Evolutionary conservation across 805 yeast species (phyloP), one percentile per base, ranked within the genome.

Genomic region (Candida dendrica): DNA sequence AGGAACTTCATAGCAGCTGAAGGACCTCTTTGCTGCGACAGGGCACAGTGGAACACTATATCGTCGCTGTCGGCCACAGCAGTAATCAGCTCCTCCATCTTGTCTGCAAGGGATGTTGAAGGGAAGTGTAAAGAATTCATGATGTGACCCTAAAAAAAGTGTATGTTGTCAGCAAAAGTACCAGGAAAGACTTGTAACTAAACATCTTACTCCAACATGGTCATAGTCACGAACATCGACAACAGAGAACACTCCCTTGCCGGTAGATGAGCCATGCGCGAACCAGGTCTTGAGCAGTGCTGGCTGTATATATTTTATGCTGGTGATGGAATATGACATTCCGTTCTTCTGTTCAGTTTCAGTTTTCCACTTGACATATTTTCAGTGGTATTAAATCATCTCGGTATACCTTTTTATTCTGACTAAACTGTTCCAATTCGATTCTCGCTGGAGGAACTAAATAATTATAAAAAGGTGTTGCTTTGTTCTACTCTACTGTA

Each of bases 11-110:
- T 64, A 0, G 97, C 89, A 3, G 96, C 75, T 3, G 85, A 68
- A 0, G 98, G 98, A 0, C 98, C 98, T 40, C 98, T 68, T 45
- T 83, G 95, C 61, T 93, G 98, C 3, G 95, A 82, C 26, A 85
- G 69, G 24, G 90, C 89, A 61, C 98, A 91, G 59, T 93, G 96
- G 64, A 91, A 93, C 0, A 93, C 83, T 0, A 88, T 75, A 41
- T 74, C 78, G 35, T 69, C 64, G 6, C 61, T 55, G 4, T 60
- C 47, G 2, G 39, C 38, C 8, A 46, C 34, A 10, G 40, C 10
- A 6, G 41, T 8, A 22, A 42, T 38, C 6, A 51, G 43, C n/a
- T 55, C 58, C 10, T 61, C 29, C 72, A 56, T 34, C 55, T 50
- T 17, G 63, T 51, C 33, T 74, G 66, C 6, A 64, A 66, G 2